These are phyloP conservation scores for Cercospora sp. DNA, from an alignment of 2,329 filamentous ascomycete genomes.

Conservation along the genomic window DNA sequence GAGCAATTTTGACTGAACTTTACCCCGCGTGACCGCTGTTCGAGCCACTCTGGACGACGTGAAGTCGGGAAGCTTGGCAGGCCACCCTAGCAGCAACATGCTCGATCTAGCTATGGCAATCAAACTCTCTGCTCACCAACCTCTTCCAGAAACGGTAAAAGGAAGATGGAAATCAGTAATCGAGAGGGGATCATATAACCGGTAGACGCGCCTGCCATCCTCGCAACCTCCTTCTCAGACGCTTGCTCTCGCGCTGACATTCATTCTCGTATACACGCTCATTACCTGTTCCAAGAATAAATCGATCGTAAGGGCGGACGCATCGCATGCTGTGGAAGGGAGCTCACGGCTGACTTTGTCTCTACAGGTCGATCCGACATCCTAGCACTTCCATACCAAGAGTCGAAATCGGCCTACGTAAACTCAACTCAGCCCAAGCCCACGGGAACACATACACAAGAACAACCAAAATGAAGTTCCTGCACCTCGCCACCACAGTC, in stretches of 20 bases:
- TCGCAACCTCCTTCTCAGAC: background rate
- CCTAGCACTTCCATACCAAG: background rate
- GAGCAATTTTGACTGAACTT: background rate
- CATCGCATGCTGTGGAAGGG: background rate
- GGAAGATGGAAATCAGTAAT: background rate
- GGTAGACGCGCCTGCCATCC: background rate
- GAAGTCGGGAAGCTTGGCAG: background rate
- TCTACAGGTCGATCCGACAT: background rate
- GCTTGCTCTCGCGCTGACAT: background rate
- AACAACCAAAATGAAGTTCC: background rate
- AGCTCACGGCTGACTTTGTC: background rate
- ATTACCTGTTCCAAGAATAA: background rate
- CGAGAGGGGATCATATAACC: background rate
- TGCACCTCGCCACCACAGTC: background rate
- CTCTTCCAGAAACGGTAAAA: background rate
- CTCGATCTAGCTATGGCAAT: background rate
- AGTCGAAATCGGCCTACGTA: background rate
- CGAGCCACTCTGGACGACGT: background rate
- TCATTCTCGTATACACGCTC: background rate
- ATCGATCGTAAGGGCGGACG: background rate
- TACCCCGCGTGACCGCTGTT: background rate
- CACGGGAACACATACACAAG: background rate
- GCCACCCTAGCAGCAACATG: background rate
- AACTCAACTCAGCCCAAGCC: background rate
- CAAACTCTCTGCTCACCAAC: background rate